Conservation (phyloP, 352 stramenopile species). For the Phytophthora fragariaefolia region DNA sequence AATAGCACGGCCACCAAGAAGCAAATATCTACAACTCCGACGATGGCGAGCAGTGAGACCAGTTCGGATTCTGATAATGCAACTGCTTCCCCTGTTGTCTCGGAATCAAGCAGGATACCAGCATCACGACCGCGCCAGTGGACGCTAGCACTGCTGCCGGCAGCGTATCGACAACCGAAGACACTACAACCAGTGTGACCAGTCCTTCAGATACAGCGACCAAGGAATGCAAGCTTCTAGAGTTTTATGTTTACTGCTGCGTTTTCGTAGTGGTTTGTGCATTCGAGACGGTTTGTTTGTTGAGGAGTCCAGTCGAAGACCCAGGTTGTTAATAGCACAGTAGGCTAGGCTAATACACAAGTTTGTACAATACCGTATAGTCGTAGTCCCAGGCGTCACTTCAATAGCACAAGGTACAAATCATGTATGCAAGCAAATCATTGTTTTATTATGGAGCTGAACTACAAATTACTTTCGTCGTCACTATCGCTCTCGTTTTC, state of each 20-base stretch:
- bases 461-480: too few species aligned
- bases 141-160: neutral
- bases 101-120: constrained; percentile 4
- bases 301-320: too few species aligned
- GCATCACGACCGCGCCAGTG: neutral
- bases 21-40: neutral
- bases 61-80: neutral
- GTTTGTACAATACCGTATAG: too few species aligned
- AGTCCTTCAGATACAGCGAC: neutral
- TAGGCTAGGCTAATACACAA: too few species aligned
- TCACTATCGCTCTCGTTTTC: too few species aligned
- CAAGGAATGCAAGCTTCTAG: constrained; percentile 17
- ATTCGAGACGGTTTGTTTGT: neutral
- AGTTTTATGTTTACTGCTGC: constrained; percentile 1
- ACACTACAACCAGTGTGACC: neutral
- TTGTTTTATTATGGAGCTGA: too few species aligned
- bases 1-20: neutral
- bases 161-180: neutral
- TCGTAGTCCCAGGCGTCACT: too few species aligned
- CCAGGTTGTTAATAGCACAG: too few species aligned
- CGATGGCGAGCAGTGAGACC: neutral
- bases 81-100: neutral
- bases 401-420: too few species aligned
- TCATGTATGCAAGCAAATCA: too few species aligned
- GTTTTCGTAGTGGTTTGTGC: constrained; percentile 3